Conservation (phyloP, 192 early-diverging fungal species). For the Geosiphon pyriformis region DNA sequence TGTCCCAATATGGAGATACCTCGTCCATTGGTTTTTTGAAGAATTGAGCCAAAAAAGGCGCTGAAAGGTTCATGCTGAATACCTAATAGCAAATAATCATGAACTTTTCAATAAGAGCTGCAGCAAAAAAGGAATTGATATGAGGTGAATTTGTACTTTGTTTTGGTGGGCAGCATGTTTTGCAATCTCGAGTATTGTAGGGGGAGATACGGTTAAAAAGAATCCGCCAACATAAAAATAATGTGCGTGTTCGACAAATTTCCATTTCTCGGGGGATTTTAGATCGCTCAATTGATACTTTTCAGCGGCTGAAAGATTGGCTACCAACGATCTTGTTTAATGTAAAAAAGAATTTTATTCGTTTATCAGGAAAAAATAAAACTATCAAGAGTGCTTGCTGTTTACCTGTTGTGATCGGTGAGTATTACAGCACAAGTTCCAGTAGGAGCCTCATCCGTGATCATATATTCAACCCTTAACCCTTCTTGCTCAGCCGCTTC, state of each 20-base stretch:
- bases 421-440: slow-evolving; percentile 96
- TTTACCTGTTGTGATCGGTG: slow-evolving; percentile 71
- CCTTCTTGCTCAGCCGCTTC: slow-evolving; percentile 77
- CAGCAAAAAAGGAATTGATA: not conserved
- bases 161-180: slow-evolving; percentile 78
- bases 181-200: slow-evolving; percentile 79
- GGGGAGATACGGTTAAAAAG: slow-evolving; percentile 88
- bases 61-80: slow-evolving; percentile 92
- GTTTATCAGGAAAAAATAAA: not conserved
- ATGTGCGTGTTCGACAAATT: slow-evolving; percentile 77
- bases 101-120: not conserved
- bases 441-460: slow-evolving; percentile 71
- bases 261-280: slow-evolving; percentile 73
- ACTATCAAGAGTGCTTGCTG: not conserved
- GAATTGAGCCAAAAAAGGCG: slow-evolving; percentile 81
- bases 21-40: slow-evolving; percentile 78
- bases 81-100: slow-evolving; percentile 25
- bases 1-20: slow-evolving; percentile 81
- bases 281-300: slow-evolving; percentile 64
- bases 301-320: slow-evolving; percentile 94
- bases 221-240: slow-evolving; percentile 93
- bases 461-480: slow-evolving; percentile 85
- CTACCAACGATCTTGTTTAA: slow-evolving; percentile 74
- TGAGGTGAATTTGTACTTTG: slow-evolving; percentile 48
- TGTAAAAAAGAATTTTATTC: slow-evolving; percentile 10